These are phyloP conservation scores for Phlebiopsis flavidoalba DNA, from an alignment of 768 basidiomycete genomes.

Conservation along the genomic window DNA sequence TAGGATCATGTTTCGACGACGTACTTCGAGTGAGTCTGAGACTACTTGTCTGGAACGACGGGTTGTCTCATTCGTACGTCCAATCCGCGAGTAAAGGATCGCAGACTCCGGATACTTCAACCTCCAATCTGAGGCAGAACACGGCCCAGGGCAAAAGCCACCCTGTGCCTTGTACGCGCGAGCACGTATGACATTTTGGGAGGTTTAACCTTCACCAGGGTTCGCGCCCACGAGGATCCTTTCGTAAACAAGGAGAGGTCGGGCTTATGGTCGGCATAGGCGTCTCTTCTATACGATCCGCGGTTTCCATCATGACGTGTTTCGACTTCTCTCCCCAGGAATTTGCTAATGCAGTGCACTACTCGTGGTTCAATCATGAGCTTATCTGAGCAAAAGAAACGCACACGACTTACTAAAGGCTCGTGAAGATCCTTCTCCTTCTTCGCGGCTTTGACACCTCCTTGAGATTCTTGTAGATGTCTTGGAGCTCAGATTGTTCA, in stretches of 20 bases:
- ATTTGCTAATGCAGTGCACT: too few relatives aligned
- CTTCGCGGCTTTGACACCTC: too few relatives aligned
- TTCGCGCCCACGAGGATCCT: neutral
- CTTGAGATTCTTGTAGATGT: too few relatives aligned
- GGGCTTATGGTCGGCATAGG: neutral
- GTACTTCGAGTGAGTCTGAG: neutral
- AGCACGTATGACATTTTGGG: neutral
- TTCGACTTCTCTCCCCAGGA: too few relatives aligned
- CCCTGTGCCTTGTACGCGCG: neutral
- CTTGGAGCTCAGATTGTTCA: too few relatives aligned
- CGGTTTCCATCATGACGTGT: neutral
- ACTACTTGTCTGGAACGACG: neutral
- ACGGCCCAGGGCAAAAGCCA: neutral
- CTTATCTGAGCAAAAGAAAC: too few relatives aligned
- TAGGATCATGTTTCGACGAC: neutral
- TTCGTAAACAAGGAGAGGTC: neutral
- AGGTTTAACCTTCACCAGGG: neutral
- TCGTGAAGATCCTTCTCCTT: too few relatives aligned
- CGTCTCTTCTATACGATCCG: neutral
- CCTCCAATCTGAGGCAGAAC: neutral
- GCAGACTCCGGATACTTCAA: neutral
- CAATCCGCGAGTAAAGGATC: neutral
- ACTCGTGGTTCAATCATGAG: too few relatives aligned
- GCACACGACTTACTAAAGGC: too few relatives aligned
- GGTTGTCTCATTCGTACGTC: neutral